Conservation (phyloP, 1,284 basidiomycete species). For the Apiotrichum siamense region DNA sequence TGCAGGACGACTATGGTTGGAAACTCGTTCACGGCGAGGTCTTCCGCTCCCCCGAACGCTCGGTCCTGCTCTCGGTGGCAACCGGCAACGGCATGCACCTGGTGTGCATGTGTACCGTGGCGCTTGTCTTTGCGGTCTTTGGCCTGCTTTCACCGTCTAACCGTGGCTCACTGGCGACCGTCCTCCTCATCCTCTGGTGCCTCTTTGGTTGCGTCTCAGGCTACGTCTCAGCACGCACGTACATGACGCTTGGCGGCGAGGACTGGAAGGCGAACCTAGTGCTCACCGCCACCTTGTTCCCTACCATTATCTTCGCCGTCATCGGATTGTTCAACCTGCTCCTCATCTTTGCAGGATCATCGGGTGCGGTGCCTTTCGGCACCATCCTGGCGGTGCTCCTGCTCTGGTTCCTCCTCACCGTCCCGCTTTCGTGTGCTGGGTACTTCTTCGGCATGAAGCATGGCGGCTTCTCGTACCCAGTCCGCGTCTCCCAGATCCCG, state of each 20-base stretch:
- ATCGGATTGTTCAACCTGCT: constrained; percentile 83
- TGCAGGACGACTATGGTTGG: constrained; percentile 98
- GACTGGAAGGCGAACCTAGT: constrained; percentile 77
- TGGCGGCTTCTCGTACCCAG: constrained; percentile 70
- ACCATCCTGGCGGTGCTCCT: constrained; percentile 83
- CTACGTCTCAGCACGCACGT: constrained; percentile 79
- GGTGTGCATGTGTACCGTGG: constrained; percentile 80
- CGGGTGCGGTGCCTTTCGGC: constrained; percentile 92
- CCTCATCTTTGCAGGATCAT: constrained; percentile 76
- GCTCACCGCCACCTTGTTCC: constrained; percentile 79
- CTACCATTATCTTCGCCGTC: constrained; percentile 71
- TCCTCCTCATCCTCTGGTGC: constrained; percentile 95
- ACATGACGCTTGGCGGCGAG: constrained; percentile 73
- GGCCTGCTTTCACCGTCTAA: constrained; percentile 97
- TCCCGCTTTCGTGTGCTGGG: constrained; percentile 59
- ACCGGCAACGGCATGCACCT: constrained; percentile 89
- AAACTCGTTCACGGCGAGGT: constrained; percentile 89
- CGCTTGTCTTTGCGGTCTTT: constrained; percentile 89
- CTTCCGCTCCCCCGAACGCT: constrained; percentile 74
- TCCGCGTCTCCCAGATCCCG: constrained; percentile 87
- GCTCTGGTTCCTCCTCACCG: constrained; percentile 94
- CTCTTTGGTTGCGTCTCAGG: constrained; percentile 88
- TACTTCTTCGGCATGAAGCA: constrained; percentile 72
- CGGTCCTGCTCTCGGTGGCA: constrained; percentile 75
- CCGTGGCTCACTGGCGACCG: constrained; percentile 86